Evolutionary conservation across 2,329 filamentous ascomycete species (phyloP), one percentile per base, ranked within the genome.

Genomic region (Huntiella moniliformis): DNA sequence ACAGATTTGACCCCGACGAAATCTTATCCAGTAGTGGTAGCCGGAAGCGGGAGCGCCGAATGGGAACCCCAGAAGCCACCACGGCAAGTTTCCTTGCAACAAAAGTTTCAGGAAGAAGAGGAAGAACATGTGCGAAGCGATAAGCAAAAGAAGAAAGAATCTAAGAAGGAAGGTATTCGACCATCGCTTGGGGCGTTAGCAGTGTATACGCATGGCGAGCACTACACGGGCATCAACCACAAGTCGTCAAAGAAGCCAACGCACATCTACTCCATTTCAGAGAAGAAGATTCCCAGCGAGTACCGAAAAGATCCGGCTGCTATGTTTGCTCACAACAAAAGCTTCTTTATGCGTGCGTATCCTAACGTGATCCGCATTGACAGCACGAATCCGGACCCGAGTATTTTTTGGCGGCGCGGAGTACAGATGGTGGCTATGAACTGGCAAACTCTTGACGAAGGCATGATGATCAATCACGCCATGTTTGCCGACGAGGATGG

Each of bases 371-470:
- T 73, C 50, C 77, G 87, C 33, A 70, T 95, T 44, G 77, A 79
- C 55, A 95, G 87, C 38, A 84, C 82, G n/a, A 98, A 98, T 58
- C 91, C 91, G 36, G 87, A 96, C 55, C 91, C 91, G 1, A 78
- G 86, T 52, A 77, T 77, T 38, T 92, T 86, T 58, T 98, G 91
- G 91, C 77, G 86, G 42, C 78, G 83, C 45, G 91, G 91, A 22
- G 87, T 95, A 15, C 91, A 98, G 61, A 96, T 98, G 88, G 87
- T 85, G 4, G 88, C 91, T 13, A 72, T 96, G 60, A 98, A 98
- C 60, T 96, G 91, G 88, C 91, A 98, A 61, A 88, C 81, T 2
- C 81, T 87, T 53, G 88, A 96, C 58, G 76, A 91, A 47, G 83
- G 84, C 38, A 92, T 95, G 74, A 92, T 96, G 68, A 74, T 98